Conservation (phyloP, 140 eudicot genomes). For the Bidens hawaiensis region DNA sequence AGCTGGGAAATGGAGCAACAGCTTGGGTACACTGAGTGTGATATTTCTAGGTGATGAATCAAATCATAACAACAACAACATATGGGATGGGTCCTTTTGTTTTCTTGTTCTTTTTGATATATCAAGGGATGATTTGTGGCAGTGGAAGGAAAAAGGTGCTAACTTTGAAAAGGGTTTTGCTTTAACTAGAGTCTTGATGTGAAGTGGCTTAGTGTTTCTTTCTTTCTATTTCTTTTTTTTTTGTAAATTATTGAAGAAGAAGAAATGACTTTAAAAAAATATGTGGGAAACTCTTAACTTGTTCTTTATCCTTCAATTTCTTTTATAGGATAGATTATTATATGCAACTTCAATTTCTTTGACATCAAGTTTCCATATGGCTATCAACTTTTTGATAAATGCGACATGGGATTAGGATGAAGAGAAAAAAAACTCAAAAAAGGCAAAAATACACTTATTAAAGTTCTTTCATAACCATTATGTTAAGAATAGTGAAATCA, state of each 20-base stretch:
- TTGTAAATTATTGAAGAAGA: slow-evolving; percentile 15
- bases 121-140: slow-evolving; percentile 26
- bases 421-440: too few species aligned
- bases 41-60: slow-evolving; percentile 49
- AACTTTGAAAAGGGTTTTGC: slow-evolving; percentile 34
- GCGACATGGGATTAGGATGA: not conserved
- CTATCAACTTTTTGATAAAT: not conserved
- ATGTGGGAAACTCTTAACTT: slow-evolving; percentile 26
- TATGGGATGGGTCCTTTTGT: not conserved
- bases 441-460: too few species aligned
- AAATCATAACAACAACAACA: slow-evolving; percentile 8
- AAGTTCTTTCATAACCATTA: too few species aligned
- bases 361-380: not conserved
- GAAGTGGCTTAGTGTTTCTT: not conserved
- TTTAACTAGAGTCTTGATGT: slow-evolving; percentile 24
- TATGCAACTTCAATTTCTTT: not conserved
- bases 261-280: slow-evolving; percentile 15
- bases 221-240: not conserved
- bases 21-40: slow-evolving; percentile 42
- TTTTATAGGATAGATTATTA: slow-evolving; percentile 16
- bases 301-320: slow-evolving; percentile 13
- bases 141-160: slow-evolving; percentile 34
- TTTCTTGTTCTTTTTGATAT: not conserved
- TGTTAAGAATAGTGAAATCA: too few species aligned
- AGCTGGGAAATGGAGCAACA: slow-evolving; percentile 70